Base-by-base conservation (phyloP, 768 basidiomycete species). In the Calocybe gangraenosa region DNA sequence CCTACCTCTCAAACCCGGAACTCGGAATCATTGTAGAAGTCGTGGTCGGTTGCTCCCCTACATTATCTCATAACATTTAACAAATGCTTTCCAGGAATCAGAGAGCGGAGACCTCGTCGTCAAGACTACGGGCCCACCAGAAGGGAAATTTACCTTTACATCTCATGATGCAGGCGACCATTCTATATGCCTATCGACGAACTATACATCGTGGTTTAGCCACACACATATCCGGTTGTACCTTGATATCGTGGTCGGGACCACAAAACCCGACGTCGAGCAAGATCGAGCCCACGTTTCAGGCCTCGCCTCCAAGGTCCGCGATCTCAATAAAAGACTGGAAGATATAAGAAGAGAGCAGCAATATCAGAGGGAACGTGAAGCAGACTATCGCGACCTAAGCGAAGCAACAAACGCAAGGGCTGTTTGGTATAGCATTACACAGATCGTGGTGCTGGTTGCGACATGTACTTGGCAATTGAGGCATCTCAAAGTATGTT, bases 141-240 rank as follows among this genome's bases (percentile, higher is more conserved):
- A 95, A 40, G 89, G 96, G 21, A 81, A 81, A 47, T 98, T 98
- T 70, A 98, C 96, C 0, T 99, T 99, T 60, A 97, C 96, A 20
- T 96, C 95, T 3, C 92, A 96, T 62, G 92, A 94, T 49, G 78
- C 94, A 21, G 94, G 94, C 38, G 96, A 98, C 71, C 96, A 99
- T 69, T 84, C 89, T 42, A 96, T 99, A 60, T 99, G 96, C 62
- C 79, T 98, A 40, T 90, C 90, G 5, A 88, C 91, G 15, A 95
- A 95, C 64, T 87, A 92, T 66, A 84, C 91, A 2, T 81, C 88
- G 13, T 95, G 90, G 92, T 88, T 89, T 65, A 75, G 78, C 46
- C 77, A 71, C 58, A 81, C 90, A 2, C 94, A 97, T 63, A 89
- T 99, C 50, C 90, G 91, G 37, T 80, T 99, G 48, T 87, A 97